phyloP scores from a whole-genome alignment of 2,329 filamentous ascomycete genomes.

The Cytospora piceicola region DNA sequence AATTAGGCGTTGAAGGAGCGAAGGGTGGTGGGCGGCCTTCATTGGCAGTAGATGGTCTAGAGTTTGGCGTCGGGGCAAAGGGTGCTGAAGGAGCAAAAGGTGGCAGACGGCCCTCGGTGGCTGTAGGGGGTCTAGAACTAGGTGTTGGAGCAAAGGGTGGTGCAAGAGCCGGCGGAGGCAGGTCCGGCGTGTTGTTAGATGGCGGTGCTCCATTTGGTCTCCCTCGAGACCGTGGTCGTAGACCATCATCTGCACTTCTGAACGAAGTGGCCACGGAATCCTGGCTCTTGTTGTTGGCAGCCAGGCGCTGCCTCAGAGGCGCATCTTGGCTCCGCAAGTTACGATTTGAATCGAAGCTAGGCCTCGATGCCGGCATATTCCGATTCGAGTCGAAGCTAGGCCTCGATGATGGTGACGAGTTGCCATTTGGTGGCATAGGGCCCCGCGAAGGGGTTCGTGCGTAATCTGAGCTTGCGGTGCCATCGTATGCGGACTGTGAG shows the following conservation, averaged over 20 bases:
- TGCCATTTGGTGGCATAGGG: conserved; percentile 38
- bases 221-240: conserved; percentile 55
- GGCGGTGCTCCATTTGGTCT: conserved; percentile 44
- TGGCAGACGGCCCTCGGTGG: neutral
- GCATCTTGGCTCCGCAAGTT: conserved; percentile 47
- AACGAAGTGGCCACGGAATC: conserved; percentile 59
- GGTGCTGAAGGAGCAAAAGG: conserved; percentile 29
- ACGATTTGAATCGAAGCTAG: conserved; percentile 55
- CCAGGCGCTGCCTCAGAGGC: conserved; percentile 49
- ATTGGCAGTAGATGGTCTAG: neutral
- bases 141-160: conserved; percentile 31
- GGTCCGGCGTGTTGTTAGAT: conserved; percentile 36
- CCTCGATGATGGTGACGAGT: conserved; percentile 47
- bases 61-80: conserved; percentile 24
- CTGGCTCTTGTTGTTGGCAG: conserved; percentile 59
- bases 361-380: conserved; percentile 42
- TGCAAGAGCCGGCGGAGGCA: conserved; percentile 32
- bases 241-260: conserved; percentile 54
- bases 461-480: conserved; percentile 32
- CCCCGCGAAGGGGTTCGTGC: conserved; percentile 38
- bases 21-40: neutral
- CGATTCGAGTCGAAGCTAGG: conserved; percentile 56
- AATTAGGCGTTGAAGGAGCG: conserved; percentile 1
- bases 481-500: conserved; percentile 37
- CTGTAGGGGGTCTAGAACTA: conserved; percentile 3